Conservation (phyloP, 306 rosid species). For the Geum urbanum region DNA sequence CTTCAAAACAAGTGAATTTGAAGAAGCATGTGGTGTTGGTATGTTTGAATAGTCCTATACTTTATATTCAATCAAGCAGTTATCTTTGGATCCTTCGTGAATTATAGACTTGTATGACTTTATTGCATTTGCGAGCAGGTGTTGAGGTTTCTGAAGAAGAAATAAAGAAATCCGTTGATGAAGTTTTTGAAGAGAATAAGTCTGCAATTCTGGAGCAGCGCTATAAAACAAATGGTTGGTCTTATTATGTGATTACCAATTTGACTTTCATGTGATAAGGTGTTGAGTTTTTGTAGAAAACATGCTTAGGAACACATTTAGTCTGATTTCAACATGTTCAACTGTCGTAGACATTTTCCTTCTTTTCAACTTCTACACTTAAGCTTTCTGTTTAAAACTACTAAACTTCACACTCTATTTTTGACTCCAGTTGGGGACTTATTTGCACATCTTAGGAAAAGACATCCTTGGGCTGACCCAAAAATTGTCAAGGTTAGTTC, state of each 20-base stretch:
- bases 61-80: neutral
- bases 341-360: too few relatives aligned
- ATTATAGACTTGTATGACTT: constrained; percentile 9
- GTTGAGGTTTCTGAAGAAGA: constrained; percentile 79
- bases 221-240: constrained; percentile 66
- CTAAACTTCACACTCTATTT: constrained; percentile 1
- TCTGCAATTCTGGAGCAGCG: constrained; percentile 63
- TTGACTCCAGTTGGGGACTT: constrained; percentile 73
- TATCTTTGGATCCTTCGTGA: neutral
- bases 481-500: constrained; percentile 77
- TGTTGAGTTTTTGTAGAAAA: neutral
- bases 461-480: constrained; percentile 94
- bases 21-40: constrained; percentile 96
- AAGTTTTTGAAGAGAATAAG: constrained; percentile 72
- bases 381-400: neutral
- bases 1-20: constrained; percentile 56
- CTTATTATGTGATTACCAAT: neutral
- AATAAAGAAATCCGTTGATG: constrained; percentile 51
- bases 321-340: neutral
- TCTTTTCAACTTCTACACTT: neutral
- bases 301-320: neutral
- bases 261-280: neutral
- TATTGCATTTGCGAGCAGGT: constrained; percentile 41
- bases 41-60: constrained; percentile 22
- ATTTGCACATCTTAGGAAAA: constrained; percentile 76